Evolutionary conservation across 306 rosid species (phyloP).

Genomic region (Cicer arietinum): DNA sequence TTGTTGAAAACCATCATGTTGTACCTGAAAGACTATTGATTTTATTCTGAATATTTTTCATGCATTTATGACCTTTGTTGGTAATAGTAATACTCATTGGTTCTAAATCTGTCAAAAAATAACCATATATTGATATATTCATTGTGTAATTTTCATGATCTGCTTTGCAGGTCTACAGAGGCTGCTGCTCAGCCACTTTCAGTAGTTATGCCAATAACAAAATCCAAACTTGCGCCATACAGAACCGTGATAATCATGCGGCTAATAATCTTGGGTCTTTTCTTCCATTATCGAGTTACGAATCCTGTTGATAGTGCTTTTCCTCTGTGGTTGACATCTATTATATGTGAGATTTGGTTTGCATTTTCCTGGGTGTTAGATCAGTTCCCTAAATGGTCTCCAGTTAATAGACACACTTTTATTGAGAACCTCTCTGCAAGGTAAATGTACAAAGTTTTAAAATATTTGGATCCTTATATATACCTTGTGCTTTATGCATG

Average conservation of each 20-base stretch:
- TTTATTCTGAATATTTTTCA: slow-evolving; percentile 1
- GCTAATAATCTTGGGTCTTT: slow-evolving; percentile 77
- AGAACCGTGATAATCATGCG: slow-evolving; percentile 74
- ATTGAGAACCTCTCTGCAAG: slow-evolving; percentile 81
- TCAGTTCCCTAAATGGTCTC: slow-evolving; percentile 98
- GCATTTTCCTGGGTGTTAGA: slow-evolving; percentile 96
- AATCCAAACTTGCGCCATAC: slow-evolving; percentile 77
- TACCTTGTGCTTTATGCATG: slow-evolving; percentile 39
- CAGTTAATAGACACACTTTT: slow-evolving; percentile 75
- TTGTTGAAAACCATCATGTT: slow-evolving; percentile 8
- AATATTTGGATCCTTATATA: slow-evolving; percentile 9
- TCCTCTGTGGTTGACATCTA: slow-evolving; percentile 92
- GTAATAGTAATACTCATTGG: background rate
- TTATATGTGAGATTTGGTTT: slow-evolving; percentile 97
- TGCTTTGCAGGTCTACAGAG: slow-evolving; percentile 67
- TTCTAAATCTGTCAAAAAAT: slow-evolving; percentile 1
- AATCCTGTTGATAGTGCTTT: slow-evolving; percentile 92
- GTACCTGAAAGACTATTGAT: slow-evolving; percentile 16
- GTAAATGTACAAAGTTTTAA: slow-evolving; percentile 48
- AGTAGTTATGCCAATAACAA: slow-evolving; percentile 61
- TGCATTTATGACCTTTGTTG: slow-evolving; percentile 21
- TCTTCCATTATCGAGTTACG: slow-evolving; percentile 93
- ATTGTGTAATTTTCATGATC: slow-evolving; percentile 29
- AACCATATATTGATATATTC: background rate
- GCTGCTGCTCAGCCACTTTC: slow-evolving; percentile 70